These are phyloP conservation scores for Bolboschoenoplectus hybrid DNA, from an alignment of 202 grass and related monocot species.

Conservation along the genomic window DNA sequence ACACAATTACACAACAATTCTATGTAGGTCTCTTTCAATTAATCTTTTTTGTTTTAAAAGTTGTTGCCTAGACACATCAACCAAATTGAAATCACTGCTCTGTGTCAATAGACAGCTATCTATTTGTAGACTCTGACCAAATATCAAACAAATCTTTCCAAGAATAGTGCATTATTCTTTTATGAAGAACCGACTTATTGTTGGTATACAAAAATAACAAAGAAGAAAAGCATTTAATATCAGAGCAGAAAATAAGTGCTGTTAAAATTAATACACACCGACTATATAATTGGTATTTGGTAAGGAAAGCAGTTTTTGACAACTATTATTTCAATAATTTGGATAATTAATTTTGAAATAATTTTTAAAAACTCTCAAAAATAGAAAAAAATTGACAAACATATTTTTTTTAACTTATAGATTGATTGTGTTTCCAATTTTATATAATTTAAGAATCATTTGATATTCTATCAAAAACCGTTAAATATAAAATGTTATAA, in stretches of 20 bases:
- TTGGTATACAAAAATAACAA: neutral
- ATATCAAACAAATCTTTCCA: neutral
- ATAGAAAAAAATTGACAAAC: no score
- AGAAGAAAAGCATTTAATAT: neutral
- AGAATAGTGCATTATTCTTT: neutral
- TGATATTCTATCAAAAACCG: no score
- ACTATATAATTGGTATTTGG: no score
- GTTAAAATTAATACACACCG: neutral
- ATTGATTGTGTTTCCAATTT: no score
- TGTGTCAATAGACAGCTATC: neutral
- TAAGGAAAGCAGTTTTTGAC: no score
- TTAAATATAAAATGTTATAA: no score
- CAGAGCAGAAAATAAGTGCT: neutral
- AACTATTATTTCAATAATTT: no score
- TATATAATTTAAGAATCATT: no score
- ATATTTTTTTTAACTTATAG: no score
- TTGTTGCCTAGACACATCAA: slow-evolving; percentile 30
- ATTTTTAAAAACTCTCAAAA: no score
- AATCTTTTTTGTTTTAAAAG: slow-evolving; percentile 11
- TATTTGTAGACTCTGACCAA: neutral
- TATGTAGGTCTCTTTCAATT: slow-evolving; percentile 15
- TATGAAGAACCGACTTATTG: neutral
- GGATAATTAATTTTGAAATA: no score
- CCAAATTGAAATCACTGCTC: neutral
- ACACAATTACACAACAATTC: slow-evolving; percentile 21